phyloP scores from a whole-genome alignment of 2,329 filamentous ascomycete genomes.

The Uncinocarpus reesii region DNA sequence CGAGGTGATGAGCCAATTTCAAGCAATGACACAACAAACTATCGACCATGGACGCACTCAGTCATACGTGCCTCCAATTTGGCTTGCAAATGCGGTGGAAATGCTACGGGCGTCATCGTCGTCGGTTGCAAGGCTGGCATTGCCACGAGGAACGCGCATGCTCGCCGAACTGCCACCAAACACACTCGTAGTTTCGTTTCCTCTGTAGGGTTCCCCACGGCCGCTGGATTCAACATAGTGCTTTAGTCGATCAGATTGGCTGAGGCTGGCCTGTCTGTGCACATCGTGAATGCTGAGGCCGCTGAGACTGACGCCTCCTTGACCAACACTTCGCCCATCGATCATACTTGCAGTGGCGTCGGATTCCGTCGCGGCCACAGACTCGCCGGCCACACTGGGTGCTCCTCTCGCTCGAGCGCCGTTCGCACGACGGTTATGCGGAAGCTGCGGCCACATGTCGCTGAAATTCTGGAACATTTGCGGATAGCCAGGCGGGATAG shows the following conservation, averaged over 20 bases:
- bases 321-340: slow-evolving; percentile 58
- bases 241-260: slow-evolving; percentile 81
- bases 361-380: slow-evolving; percentile 81
- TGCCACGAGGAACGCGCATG: slow-evolving; percentile 40
- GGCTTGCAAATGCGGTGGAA: slow-evolving; percentile 92
- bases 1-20: not conserved
- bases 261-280: slow-evolving; percentile 62
- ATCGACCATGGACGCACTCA: slow-evolving; percentile 35
- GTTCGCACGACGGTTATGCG: slow-evolving; percentile 54
- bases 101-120: slow-evolving; percentile 96
- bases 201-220: slow-evolving; percentile 48
- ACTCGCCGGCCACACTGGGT: slow-evolving; percentile 79
- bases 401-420: slow-evolving; percentile 58
- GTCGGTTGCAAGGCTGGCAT: slow-evolving; percentile 38
- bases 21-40: not conserved
- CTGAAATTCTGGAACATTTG: slow-evolving; percentile 93
- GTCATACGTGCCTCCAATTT: slow-evolving; percentile 62
- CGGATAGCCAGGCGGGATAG: slow-evolving; percentile 73
- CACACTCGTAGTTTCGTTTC: slow-evolving; percentile 51
- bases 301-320: slow-evolving; percentile 80
- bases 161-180: slow-evolving; percentile 51
- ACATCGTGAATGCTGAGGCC: slow-evolving; percentile 65
- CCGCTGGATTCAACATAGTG: slow-evolving; percentile 84
- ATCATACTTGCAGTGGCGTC: slow-evolving; percentile 72
- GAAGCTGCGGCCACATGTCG: slow-evolving; percentile 79